Percentiles rank a stretch among this genome's conserved stretches.
These are phyloP conservation scores for Rosellinia necatrix DNA, from an alignment of 2,329 filamentous ascomycete genomes.

Conservation along the genomic window DNA sequence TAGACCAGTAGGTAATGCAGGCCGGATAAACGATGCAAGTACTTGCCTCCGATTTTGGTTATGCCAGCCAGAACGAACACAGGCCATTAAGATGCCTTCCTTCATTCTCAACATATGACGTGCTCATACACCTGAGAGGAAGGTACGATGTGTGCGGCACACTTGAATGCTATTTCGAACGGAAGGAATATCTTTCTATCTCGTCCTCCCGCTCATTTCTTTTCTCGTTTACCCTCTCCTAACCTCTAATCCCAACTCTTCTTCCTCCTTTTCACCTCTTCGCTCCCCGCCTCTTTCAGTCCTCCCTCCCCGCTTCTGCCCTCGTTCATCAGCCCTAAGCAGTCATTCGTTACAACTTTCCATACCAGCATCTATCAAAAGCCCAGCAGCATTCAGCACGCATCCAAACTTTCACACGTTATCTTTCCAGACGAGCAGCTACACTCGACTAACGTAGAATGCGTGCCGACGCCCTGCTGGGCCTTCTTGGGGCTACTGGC, in stretches of 20 bases:
- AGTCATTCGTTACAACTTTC: constrained; percentile 30
- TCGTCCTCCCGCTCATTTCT: constrained; percentile 16
- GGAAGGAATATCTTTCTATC: constrained; percentile 6
- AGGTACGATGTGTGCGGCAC: constrained; percentile 14
- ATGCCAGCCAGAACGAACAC: background rate
- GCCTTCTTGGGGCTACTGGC: constrained; percentile 33
- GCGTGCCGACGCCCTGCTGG: constrained; percentile 36
- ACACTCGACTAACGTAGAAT: constrained; percentile 25
- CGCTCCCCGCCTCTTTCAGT: background rate
- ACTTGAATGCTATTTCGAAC: constrained; percentile 1
- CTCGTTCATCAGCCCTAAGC: constrained; percentile 23
- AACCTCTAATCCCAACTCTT: constrained; percentile 17
- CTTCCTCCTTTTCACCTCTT: constrained; percentile 14
- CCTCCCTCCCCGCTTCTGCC: constrained; percentile 5
- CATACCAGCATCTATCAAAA: constrained; percentile 22
- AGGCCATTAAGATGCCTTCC: constrained; percentile 11
- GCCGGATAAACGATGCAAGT: background rate
- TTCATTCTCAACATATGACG: background rate
- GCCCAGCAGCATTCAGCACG: constrained; percentile 9
- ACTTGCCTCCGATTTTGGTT: background rate
- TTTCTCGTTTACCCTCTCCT: constrained; percentile 11
- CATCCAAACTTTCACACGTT: constrained; percentile 11
- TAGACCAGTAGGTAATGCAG: background rate
- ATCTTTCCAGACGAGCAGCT: constrained; percentile 16
- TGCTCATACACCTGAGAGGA: constrained; percentile 8